These are phyloP conservation scores for Ocimum tenuiflorum DNA, from an alignment of 257 asterid species.

Conservation along the genomic window DNA sequence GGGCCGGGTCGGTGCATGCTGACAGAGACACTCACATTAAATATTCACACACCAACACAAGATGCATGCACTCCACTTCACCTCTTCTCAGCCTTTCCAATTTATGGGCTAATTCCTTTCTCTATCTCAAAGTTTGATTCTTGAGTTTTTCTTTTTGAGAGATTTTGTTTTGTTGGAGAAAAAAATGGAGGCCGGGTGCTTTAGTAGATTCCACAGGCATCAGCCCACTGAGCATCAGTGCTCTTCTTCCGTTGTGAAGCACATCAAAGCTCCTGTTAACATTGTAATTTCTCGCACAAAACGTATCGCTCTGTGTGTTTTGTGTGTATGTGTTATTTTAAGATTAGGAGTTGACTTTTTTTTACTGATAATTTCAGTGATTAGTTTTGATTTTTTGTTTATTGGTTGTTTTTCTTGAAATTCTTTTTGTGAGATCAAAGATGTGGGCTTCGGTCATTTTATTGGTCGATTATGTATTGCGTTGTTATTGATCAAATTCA, in stretches of 20 bases:
- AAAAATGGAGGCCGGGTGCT: constrained; percentile 52
- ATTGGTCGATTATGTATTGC: not conserved
- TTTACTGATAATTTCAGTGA: too few relatives aligned
- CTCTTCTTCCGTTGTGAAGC: constrained; percentile 63
- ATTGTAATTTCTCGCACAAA: constrained; percentile 37
- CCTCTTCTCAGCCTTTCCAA: not conserved
- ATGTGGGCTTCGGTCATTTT: constrained; percentile 5
- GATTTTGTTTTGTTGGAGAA: not conserved
- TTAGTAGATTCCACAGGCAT: constrained; percentile 42
- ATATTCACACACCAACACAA: constrained; percentile 13
- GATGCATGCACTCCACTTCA: constrained; percentile 23
- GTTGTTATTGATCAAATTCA: not conserved
- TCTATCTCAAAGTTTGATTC: not conserved
- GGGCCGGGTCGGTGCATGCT: constrained; percentile 35
- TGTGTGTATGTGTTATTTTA: constrained; percentile 13
- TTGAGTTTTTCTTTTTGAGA: not conserved
- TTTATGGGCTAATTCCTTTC: not conserved
- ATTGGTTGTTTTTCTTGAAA: not conserved
- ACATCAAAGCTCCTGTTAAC: constrained; percentile 84
- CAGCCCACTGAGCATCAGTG: constrained; percentile 50
- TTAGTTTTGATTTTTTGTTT: constrained; percentile 3
- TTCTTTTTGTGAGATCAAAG: not conserved
- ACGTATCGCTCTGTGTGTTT: not conserved
- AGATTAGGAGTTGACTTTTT: constrained; percentile 13
- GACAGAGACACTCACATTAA: constrained; percentile 24